Base-by-base conservation (phyloP, 371 early-diverging fungal genomes). In the Mucor saturninus region DNA sequence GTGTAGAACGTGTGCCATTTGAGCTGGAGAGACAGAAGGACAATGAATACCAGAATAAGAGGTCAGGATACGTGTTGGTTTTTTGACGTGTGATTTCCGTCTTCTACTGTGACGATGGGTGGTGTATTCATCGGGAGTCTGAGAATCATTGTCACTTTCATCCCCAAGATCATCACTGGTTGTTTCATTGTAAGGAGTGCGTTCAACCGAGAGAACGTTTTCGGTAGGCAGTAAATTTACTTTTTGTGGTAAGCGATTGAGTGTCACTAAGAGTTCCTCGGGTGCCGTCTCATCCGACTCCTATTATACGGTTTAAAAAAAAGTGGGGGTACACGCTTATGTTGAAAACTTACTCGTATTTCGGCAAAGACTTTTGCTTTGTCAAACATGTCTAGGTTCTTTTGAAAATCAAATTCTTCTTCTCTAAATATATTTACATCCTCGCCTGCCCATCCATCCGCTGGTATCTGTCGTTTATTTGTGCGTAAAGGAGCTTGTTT, bases 371-470 rank as follows among this genome's bases (percentile, higher is more conserved):
- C 86, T 48, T 83, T 83, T 29, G 81, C 79, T 77, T 94, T 94
- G 65, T 94, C 87, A 84, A 91, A 89, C 75, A 86, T 82, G n/a
- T 77, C 71, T 31, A 94, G 68, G 61, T 91, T 89, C 32, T 86
- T 85, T 68, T 92, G 91, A 64, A 93, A 93, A 65, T 93, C 93
- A 77, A 94, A 94, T 58, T 92, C 93, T 42, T 90, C 77, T 35
- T 80, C 83, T 55, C 73, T 76, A 37, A 84, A 85, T 28, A 79
- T 81, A 29, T 81, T 73, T 5, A 84, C 87, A 66, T 89, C 87
- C 13, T 82, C 84, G 42, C 79, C 76, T 26, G 84, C 84, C 87
- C 86, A 86, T 10, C 75, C 81, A 54, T 81, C 35, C 53, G 50
- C 15, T 43, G 52, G 14, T 28, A 32, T 38, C 46, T 30, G 21